Percentiles rank a stretch among this genome's conserved stretches.
phyloP scores from a whole-genome alignment of 306 rosid genomes.

The Adenanthera pavonina region DNA sequence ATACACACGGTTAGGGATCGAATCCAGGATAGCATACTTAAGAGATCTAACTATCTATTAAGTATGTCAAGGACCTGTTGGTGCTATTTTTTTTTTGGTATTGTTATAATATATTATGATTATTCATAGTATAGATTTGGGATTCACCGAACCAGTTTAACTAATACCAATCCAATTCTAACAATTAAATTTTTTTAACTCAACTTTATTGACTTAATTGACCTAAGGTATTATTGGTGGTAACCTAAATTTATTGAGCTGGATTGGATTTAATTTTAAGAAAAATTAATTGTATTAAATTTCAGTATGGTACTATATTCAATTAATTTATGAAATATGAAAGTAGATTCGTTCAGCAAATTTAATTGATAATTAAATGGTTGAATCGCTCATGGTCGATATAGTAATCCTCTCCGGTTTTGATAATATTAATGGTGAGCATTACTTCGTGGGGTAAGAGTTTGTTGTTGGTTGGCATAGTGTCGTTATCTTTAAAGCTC shows the following conservation, averaged over 20 bases:
- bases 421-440: background rate
- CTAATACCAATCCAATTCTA: background rate
- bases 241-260: background rate
- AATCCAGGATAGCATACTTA: too few relatives aligned
- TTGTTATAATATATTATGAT: background rate
- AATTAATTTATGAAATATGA: background rate
- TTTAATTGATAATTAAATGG: background rate
- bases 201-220: background rate
- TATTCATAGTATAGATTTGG: background rate
- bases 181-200: background rate
- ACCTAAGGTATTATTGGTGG: background rate
- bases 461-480: constrained; percentile 23
- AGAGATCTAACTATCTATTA: too few relatives aligned
- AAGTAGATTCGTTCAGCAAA: background rate
- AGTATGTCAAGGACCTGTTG: too few relatives aligned
- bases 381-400: background rate
- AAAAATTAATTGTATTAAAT: background rate
- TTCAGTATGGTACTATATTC: background rate
- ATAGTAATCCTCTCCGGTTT: background rate
- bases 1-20: too few relatives aligned
- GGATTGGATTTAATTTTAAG: background rate
- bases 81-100: too few relatives aligned
- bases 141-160: background rate
- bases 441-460: constrained; percentile 38
- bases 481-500: constrained; percentile 1